A percentile compares a stretch with the other conserved stretches of the same genome.
phyloP scores from a whole-genome alignment of 352 stramenopile species.

The Phytophthora colocasiae region DNA sequence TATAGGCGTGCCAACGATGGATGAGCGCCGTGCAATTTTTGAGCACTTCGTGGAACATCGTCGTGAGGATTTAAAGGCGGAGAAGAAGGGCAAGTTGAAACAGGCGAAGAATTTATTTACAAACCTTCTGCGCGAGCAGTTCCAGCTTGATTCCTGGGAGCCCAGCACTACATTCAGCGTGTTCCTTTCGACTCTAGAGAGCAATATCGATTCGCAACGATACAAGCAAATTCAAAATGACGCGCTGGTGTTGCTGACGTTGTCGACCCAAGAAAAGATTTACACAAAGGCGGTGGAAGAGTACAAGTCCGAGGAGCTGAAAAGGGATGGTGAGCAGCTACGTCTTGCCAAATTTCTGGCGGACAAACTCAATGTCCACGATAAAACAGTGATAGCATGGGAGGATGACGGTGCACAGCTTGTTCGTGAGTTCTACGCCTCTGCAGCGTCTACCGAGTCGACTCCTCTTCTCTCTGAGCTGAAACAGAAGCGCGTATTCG shows the following conservation, averaged over 20 bases:
- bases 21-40: conserved; percentile 80
- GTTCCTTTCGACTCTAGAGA: conserved; percentile 63
- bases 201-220: conserved; percentile 34
- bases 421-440: conserved; percentile 39
- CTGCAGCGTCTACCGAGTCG: conserved; percentile 20
- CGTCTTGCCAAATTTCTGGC: conserved; percentile 42
- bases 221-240: conserved; percentile 51
- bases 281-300: conserved; percentile 53
- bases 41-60: conserved; percentile 81
- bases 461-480: conserved; percentile 22
- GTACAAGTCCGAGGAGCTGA: conserved; percentile 42
- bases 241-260: conserved; percentile 44
- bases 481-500: conserved; percentile 42
- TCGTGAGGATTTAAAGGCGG: conserved; percentile 72
- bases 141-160: conserved; percentile 50
- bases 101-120: conserved; percentile 62
- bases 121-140: conserved; percentile 54
- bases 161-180: conserved; percentile 58
- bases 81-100: conserved; percentile 83
- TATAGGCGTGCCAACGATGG: conserved; percentile 77
- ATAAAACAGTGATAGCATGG: conserved; percentile 22
- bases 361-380: conserved; percentile 29
- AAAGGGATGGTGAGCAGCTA: conserved; percentile 40
- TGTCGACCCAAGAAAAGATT: conserved; percentile 63
- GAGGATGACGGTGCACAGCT: conserved; percentile 36